These are phyloP conservation scores for Xylariaceae sp. DNA, from an alignment of 2,329 filamentous ascomycete species.

Conservation along the genomic window DNA sequence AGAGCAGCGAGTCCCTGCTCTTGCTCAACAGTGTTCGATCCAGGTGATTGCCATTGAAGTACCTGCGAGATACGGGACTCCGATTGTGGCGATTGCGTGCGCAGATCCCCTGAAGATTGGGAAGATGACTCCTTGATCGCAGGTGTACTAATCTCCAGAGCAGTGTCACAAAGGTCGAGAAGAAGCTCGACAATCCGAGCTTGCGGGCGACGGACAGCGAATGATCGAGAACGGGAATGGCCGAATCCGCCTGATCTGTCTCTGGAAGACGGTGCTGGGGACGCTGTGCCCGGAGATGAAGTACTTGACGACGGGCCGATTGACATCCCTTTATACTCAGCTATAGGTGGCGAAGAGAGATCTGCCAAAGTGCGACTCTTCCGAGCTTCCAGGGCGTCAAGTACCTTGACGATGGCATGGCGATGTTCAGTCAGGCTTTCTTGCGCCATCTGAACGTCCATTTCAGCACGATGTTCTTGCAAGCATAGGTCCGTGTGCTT, in stretches of 20 bases:
- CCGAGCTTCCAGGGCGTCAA: constrained; percentile 84
- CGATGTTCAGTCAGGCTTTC: constrained; percentile 89
- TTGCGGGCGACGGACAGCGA: constrained; percentile 84
- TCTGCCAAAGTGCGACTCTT: constrained; percentile 60
- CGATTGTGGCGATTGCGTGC: constrained; percentile 92
- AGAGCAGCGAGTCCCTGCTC: constrained; percentile 84
- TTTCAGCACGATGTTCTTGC: constrained; percentile 92
- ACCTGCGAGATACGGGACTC: constrained; percentile 94
- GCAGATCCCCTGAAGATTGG: constrained; percentile 68
- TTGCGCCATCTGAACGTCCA: constrained; percentile 96
- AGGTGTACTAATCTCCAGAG: constrained; percentile 89
- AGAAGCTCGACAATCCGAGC: constrained; percentile 92
- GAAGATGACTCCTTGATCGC: constrained; percentile 80
- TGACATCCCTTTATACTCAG: constrained; percentile 82
- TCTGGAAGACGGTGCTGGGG: constrained; percentile 66
- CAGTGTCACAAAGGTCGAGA: constrained; percentile 91
- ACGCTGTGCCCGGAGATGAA: constrained; percentile 67
- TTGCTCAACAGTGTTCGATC: constrained; percentile 84
- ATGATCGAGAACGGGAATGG: constrained; percentile 79
- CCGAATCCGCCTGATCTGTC: constrained; percentile 72
- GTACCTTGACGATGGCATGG: constrained; percentile 88
- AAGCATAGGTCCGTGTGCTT: constrained; percentile 96
- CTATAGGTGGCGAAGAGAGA: constrained; percentile 48
- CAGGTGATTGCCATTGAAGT: constrained; percentile 92
- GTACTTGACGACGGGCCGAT: constrained; percentile 73